These are phyloP conservation scores for Alternaria brassicicola DNA, from an alignment of 2,329 filamentous ascomycete genomes.

Conservation along the genomic window DNA sequence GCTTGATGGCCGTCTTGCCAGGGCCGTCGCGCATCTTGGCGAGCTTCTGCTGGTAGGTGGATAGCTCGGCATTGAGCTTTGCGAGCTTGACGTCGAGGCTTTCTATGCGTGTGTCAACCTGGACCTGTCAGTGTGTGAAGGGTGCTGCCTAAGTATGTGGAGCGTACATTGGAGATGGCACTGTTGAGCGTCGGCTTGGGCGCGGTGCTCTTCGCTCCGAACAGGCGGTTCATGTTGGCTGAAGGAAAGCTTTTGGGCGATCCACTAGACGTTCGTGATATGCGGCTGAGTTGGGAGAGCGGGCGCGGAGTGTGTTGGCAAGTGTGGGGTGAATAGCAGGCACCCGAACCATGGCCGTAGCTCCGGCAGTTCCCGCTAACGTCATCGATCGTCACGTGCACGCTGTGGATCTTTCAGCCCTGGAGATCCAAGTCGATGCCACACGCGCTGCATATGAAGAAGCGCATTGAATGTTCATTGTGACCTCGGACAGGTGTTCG, in stretches of 20 bases:
- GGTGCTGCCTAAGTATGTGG: slow-evolving; percentile 3
- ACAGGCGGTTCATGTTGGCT: slow-evolving; percentile 86
- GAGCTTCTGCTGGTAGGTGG: slow-evolving; percentile 85
- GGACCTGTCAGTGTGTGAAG: slow-evolving; percentile 24
- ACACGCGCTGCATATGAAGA: neutral
- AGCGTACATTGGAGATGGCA: slow-evolving; percentile 77
- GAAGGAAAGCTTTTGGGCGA: neutral
- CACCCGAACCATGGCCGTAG: slow-evolving; percentile 13
- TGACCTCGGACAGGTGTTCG: neutral
- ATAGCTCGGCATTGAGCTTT: slow-evolving; percentile 87
- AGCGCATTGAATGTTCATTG: neutral
- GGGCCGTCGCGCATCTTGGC: slow-evolving; percentile 94
- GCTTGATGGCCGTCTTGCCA: slow-evolving; percentile 88
- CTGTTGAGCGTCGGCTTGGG: slow-evolving; percentile 87
- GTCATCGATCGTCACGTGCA: slow-evolving; percentile 17
- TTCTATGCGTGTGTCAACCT: slow-evolving; percentile 81
- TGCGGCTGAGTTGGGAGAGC: neutral
- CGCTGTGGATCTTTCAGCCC: neutral
- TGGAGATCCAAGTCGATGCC: neutral
- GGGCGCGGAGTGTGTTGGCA: slow-evolving; percentile 1
- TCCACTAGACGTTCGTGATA: neutral
- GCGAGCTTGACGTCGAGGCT: slow-evolving; percentile 94
- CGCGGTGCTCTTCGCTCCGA: slow-evolving; percentile 82
- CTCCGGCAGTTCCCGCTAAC: slow-evolving; percentile 15
- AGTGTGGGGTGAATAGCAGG: slow-evolving; percentile 17